phyloP scores from a whole-genome alignment of 73 alveolate species.

The Paramecium biaurelia region DNA sequence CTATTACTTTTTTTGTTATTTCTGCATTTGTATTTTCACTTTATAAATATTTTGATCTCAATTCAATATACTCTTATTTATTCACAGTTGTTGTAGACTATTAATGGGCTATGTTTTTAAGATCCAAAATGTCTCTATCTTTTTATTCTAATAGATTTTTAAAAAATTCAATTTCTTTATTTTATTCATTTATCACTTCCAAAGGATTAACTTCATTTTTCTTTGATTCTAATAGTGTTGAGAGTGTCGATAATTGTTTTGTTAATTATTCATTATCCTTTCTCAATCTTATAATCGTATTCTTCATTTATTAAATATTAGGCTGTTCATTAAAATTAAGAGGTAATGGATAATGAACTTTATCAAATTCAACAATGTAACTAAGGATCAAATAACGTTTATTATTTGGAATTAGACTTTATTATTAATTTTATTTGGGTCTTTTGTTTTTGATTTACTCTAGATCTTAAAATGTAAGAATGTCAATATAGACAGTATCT shows the following conservation, averaged over 20 bases:
- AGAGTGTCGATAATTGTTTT: not conserved
- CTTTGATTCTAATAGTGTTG: not conserved
- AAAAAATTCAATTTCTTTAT: not conserved
- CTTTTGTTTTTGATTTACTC: constrained; percentile 67
- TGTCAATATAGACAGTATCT: constrained; percentile 71
- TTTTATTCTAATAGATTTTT: not conserved
- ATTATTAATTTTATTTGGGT: not conserved
- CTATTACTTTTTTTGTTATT: not conserved
- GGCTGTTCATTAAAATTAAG: constrained; percentile 70
- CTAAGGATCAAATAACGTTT: constrained; percentile 74
- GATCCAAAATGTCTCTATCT: not conserved
- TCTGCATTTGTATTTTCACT: not conserved
- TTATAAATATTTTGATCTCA: not conserved
- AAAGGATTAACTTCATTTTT: not conserved
- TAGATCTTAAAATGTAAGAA: constrained; percentile 73
- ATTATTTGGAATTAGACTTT: not conserved
- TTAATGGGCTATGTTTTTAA: not conserved
- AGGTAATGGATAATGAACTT: constrained; percentile 82
- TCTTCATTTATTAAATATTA: constrained; percentile 60
- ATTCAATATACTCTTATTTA: not conserved
- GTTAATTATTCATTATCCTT: constrained; percentile 56
- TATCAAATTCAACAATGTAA: constrained; percentile 68
- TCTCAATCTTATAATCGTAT: constrained; percentile 68
- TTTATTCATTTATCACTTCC: not conserved
- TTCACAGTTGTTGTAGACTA: not conserved